Conservation (phyloP, 371 early-diverging fungal species). For the Mortierella sp. region DNA sequence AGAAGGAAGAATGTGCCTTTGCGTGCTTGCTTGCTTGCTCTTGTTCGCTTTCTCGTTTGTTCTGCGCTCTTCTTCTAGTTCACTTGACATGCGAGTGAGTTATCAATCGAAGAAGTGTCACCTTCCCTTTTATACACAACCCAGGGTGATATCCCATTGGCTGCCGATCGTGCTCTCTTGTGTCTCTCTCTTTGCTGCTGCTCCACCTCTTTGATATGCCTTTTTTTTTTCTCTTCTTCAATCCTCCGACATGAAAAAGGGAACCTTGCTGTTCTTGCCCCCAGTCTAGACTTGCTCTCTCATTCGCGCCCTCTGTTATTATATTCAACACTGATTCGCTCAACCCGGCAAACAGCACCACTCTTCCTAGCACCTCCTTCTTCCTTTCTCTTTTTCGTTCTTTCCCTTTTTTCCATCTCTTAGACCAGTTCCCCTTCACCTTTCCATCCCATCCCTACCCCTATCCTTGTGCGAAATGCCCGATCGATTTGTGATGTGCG, state of each 20-base stretch:
- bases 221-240: slow-evolving; percentile 1
- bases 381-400: not conserved
- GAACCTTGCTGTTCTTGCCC: not conserved
- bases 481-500: slow-evolving; percentile 12
- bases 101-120: not conserved
- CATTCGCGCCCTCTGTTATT: not conserved
- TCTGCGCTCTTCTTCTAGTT: not conserved
- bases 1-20: not conserved
- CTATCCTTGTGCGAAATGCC: slow-evolving; percentile 10
- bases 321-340: not conserved
- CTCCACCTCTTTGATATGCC: not conserved
- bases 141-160: slow-evolving; percentile 4
- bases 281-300: not conserved
- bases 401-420: not conserved
- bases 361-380: not conserved
- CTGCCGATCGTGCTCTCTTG: not conserved
- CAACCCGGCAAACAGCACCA: not conserved
- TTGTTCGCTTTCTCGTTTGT: not conserved
- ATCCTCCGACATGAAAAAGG: not conserved
- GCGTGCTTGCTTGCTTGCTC: no score
- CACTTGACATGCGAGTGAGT: no score
- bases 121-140: not conserved
- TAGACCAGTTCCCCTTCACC: not conserved
- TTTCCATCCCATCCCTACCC: not conserved
- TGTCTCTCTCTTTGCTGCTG: not conserved